Evolutionary conservation across 352 stramenopile genomes (phyloP), one percentile per base, ranked within the genome.

Genomic region (Globisporangium spiculum): DNA sequence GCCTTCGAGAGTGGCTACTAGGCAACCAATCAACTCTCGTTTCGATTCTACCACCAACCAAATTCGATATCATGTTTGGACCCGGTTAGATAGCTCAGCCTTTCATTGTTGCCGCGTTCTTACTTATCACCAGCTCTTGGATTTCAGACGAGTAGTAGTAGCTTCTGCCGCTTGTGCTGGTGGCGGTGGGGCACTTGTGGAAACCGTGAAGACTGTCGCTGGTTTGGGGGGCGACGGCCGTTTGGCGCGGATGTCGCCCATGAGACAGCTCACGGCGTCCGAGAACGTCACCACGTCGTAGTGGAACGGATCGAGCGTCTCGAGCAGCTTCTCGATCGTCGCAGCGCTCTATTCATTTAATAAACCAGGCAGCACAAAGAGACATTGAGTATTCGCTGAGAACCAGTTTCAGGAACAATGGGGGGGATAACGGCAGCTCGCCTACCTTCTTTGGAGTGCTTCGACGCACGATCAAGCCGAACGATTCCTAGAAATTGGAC

Each of bases 231-330:
- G 63, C 32, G 63, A 66, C 27, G 67, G n/a, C 30, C 60, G 54
- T 41, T 66, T 77, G 60, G 46, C 58, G 1, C 77, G 75, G 20
- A 84, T 81, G 32, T 80, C 75, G 4, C 57, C 66, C 64, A 84
- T 61, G 38, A 84, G 70, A 16, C 68, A 74, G 50, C 69, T 78
- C 41, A 68, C 77, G 56, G 77, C 73, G 55, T 94, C 84, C 6
- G 81, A 91, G 68, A 93, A 96, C 4, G 83, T 94, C 57, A 94
- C 72, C n/a, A 83, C 74, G 64, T 93, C 79, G 73, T 92, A 80
- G 27, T 81, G 70, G 27, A 84, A 86, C 4, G 86, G 86, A 66
- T 94, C 86, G 32, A 91, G 70, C 7, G 67, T 73, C 22, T 84
- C 75, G 2, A 94, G 22, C 7, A 94, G 67, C 10, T 65, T 73